Percentiles rank a stretch among this genome's conserved stretches.
Conservation (phyloP, 768 basidiomycete species). For the Postia placenta region DNA sequence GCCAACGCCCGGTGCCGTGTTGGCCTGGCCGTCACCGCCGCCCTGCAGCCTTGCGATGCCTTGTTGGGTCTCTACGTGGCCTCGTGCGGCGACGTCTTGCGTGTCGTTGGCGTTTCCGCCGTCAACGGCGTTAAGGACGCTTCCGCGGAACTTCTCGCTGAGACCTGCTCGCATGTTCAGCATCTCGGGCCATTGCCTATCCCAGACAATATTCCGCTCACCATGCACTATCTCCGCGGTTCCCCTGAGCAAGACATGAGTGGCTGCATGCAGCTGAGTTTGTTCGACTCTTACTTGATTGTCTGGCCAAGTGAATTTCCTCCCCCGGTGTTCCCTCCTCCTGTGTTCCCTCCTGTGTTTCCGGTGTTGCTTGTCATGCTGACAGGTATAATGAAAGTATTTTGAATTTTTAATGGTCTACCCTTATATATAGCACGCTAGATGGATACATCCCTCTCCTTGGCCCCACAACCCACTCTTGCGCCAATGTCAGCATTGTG, state of each 20-base stretch:
- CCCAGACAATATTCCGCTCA: not conserved
- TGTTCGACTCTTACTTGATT: not conserved
- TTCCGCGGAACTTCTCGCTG: slow-evolving; percentile 12
- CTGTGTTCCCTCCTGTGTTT: no score
- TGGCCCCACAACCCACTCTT: not conserved
- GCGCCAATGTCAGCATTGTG: not conserved
- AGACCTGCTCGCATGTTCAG: not conserved
- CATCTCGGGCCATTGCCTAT: not conserved
- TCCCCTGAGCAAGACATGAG: slow-evolving; percentile 3
- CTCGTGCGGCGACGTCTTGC: slow-evolving; percentile 7
- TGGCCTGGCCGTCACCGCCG: not conserved
- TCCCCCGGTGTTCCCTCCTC: not conserved
- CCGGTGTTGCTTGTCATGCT: not conserved
- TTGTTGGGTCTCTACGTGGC: slow-evolving; percentile 8
- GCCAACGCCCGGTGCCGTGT: not conserved
- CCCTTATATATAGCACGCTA: not conserved
- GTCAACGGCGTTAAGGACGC: slow-evolving; percentile 8
- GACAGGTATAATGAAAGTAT: not conserved
- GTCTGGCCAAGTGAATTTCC: not conserved
- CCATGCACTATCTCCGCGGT: slow-evolving; percentile 10
- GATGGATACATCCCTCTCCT: not conserved
- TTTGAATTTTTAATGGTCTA: not conserved
- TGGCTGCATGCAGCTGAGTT: not conserved
- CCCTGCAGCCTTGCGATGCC: slow-evolving; percentile 11
- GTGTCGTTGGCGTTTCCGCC: not conserved